Evolutionary conservation across 129 eudicot species (phyloP).

Genomic region (Chrysanthemum seticuspe): DNA sequence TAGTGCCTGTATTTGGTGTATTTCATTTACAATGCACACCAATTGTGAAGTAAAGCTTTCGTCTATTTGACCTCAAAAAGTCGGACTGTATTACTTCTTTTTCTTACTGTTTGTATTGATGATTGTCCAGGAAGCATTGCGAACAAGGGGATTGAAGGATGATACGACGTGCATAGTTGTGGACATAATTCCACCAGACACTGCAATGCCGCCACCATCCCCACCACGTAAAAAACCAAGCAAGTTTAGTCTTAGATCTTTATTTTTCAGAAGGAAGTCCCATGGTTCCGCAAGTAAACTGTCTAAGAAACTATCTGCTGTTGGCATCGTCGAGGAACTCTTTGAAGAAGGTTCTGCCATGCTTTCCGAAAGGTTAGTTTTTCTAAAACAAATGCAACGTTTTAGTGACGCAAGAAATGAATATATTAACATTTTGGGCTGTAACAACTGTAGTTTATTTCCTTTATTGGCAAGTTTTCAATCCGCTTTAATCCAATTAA

Average conservation of each 20-base stretch:
- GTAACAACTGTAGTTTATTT: not conserved
- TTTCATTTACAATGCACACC: not conserved
- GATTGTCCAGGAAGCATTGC: conserved; percentile 64
- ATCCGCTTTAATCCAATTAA: not conserved
- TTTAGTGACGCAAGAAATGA: not conserved
- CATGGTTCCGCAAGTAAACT: conserved; percentile 46
- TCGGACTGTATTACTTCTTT: conserved; percentile 8
- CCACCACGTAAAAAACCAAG: conserved; percentile 68
- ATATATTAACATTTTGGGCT: not conserved
- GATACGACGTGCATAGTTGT: conserved; percentile 96
- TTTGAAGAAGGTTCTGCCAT: conserved; percentile 97
- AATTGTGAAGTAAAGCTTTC: conserved; percentile 1
- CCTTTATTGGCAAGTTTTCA: not conserved
- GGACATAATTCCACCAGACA: conserved; percentile 86
- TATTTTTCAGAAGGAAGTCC: conserved; percentile 56
- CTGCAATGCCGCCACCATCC: conserved; percentile 44
- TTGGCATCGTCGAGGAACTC: conserved; percentile 80
- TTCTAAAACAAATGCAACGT: too few species aligned
- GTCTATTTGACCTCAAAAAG: conserved; percentile 24
- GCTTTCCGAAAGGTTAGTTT: conserved; percentile 83
- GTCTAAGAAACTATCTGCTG: conserved; percentile 69
- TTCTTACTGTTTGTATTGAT: conserved; percentile 8
- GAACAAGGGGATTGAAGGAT: conserved; percentile 78
- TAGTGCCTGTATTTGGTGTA: not conserved
- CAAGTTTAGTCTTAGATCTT: conserved; percentile 57